These are phyloP conservation scores for Rutstroemia sp. DNA, from an alignment of 2,329 filamentous ascomycete species.

Conservation along the genomic window DNA sequence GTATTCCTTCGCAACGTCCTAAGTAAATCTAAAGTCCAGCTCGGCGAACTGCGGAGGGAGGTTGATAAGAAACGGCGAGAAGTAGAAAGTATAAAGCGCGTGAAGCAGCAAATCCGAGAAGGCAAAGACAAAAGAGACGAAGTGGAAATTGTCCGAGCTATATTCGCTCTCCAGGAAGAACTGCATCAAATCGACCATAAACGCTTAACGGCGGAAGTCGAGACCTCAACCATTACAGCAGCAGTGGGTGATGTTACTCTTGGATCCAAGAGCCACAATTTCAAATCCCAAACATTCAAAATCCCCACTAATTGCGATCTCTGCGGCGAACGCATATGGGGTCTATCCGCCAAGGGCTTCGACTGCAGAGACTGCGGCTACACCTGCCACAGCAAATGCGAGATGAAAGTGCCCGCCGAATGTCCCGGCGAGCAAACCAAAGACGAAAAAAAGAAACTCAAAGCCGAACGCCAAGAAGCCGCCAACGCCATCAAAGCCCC, in stretches of 20 bases:
- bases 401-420: conserved; percentile 96
- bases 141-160: conserved; percentile 72
- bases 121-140: conserved; percentile 87
- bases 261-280: conserved; percentile 91
- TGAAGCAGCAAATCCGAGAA: conserved; percentile 70
- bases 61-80: conserved; percentile 81
- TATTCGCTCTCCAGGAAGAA: conserved; percentile 78
- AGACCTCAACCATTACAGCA: conserved; percentile 85
- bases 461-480: conserved; percentile 73
- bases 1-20: conserved; percentile 87
- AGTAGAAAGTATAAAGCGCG: conserved; percentile 66
- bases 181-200: conserved; percentile 79
- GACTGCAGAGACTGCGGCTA: conserved; percentile 96
- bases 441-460: conserved; percentile 92
- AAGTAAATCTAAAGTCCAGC: conserved; percentile 78
- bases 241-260: conserved; percentile 88
- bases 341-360: conserved; percentile 90
- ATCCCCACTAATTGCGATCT: conserved; percentile 98
- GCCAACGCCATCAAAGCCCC: conserved; percentile 43
- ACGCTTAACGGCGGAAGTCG: conserved; percentile 81
- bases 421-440: conserved; percentile 92
- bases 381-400: conserved; percentile 96
- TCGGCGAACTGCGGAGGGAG: conserved; percentile 73
- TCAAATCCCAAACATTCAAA: conserved; percentile 98
- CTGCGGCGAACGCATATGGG: conserved; percentile 96